phyloP scores from a whole-genome alignment of 192 early-diverging fungal species.

The Backusella australiensis region DNA sequence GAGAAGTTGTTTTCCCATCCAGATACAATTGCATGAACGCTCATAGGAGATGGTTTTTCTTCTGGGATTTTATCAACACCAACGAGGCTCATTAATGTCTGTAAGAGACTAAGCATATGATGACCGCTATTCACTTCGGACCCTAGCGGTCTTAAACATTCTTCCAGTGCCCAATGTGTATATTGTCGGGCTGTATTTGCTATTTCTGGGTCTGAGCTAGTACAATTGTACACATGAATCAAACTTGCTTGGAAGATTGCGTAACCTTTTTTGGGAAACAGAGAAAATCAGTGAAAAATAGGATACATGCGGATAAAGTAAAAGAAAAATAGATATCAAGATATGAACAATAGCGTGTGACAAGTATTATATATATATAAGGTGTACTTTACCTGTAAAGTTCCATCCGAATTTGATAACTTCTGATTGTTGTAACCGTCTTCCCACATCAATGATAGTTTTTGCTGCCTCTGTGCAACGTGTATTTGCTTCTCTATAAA shows the following conservation, averaged over 20 bases:
- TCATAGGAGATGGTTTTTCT: conserved; percentile 7
- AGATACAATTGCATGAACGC: conserved; percentile 10
- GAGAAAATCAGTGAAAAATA: neutral
- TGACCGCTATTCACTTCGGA: neutral
- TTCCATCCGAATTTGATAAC: conserved; percentile 24
- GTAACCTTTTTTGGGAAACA: neutral
- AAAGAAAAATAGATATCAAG: neutral
- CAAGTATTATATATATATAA: neutral
- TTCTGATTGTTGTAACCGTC: neutral
- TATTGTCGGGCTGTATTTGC: conserved; percentile 4
- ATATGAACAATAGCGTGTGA: neutral
- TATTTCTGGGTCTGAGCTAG: conserved; percentile 13
- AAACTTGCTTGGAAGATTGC: conserved; percentile 29
- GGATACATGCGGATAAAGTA: neutral
- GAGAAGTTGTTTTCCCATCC: neutral
- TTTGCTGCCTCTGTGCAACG: conserved; percentile 29
- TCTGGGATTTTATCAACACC: neutral
- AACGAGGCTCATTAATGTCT: conserved; percentile 1
- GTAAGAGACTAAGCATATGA: neutral
- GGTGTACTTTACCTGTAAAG: conserved; percentile 17
- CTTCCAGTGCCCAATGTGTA: conserved; percentile 10
- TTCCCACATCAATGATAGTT: conserved; percentile 20
- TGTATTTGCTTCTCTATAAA: neutral
- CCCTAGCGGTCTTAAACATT: conserved; percentile 19
- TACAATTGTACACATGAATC: conserved; percentile 31